Percentiles rank a stretch among this genome's conserved stretches.
Evolutionary conservation across 1,284 basidiomycete genomes (phyloP).

Genomic region (Microbotryum intermedium): DNA sequence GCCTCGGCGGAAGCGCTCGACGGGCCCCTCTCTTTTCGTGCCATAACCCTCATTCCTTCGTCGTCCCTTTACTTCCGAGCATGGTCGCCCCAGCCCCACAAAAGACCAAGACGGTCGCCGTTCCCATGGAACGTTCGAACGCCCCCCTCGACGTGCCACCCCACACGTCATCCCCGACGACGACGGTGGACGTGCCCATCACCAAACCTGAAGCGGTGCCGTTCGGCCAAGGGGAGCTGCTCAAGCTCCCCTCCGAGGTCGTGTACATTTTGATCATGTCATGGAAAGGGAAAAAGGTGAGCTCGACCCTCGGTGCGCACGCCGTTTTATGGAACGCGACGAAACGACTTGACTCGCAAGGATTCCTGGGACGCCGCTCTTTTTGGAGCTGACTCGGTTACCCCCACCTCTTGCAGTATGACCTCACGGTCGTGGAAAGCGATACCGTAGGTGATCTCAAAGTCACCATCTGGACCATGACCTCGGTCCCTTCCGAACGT

Average conservation of each 20-base stretch:
- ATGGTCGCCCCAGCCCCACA: background rate
- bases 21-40: too few relatives aligned
- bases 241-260: conserved; percentile 7
- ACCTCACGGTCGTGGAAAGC: background rate
- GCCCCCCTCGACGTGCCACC: background rate
- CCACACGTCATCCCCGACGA: background rate
- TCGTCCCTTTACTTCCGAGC: too few relatives aligned
- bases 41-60: too few relatives aligned
- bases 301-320: too few relatives aligned
- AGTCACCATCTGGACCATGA: conserved; percentile 53
- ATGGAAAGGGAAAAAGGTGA: conserved; percentile 2
- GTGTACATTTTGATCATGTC: conserved; percentile 5
- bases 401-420: background rate
- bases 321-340: too few relatives aligned
- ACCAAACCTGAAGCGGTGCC: background rate
- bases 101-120: background rate
- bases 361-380: too few relatives aligned
- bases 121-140: too few relatives aligned
- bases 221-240: background rate
- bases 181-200: background rate
- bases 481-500: conserved; percentile 69
- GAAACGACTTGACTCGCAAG: background rate
- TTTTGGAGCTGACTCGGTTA: too few relatives aligned
- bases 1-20: too few relatives aligned
- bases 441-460: conserved; percentile 32